phyloP scores from a whole-genome alignment of 495 filamentous ascomycete species.

The Neurospora africana region DNA sequence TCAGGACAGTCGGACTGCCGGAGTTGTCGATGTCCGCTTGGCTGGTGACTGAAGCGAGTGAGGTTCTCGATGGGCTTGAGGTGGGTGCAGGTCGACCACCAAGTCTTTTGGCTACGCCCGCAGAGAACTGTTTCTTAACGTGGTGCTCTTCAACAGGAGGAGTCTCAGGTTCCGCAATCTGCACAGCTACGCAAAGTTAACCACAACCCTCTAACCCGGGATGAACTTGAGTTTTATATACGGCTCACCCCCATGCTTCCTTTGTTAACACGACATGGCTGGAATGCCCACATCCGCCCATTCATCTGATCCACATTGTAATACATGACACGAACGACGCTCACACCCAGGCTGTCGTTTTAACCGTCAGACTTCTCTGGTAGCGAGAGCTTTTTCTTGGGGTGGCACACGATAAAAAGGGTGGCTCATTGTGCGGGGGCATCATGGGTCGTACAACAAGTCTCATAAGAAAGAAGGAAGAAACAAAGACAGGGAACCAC shows the following conservation, averaged over 20 bases:
- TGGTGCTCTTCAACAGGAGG: slow-evolving; percentile 25
- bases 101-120: slow-evolving; percentile 28
- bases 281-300: background rate
- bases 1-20: slow-evolving; percentile 7
- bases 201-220: background rate
- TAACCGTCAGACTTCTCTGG: background rate
- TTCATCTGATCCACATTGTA: background rate
- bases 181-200: slow-evolving; percentile 30
- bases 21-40: slow-evolving; percentile 23
- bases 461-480: background rate
- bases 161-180: slow-evolving; percentile 37
- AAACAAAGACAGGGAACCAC: background rate
- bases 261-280: background rate
- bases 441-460: background rate
- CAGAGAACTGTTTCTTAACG: slow-evolving; percentile 35
- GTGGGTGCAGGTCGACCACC: slow-evolving; percentile 29
- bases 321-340: background rate
- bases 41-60: slow-evolving; percentile 24
- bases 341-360: background rate
- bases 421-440: background rate
- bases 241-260: slow-evolving; percentile 1
- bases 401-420: background rate
- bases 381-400: background rate
- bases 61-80: slow-evolving; percentile 27
- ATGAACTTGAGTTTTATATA: background rate